Conservation (phyloP, 139 green algal species). For the Tetradesmus lagerheimii region DNA sequence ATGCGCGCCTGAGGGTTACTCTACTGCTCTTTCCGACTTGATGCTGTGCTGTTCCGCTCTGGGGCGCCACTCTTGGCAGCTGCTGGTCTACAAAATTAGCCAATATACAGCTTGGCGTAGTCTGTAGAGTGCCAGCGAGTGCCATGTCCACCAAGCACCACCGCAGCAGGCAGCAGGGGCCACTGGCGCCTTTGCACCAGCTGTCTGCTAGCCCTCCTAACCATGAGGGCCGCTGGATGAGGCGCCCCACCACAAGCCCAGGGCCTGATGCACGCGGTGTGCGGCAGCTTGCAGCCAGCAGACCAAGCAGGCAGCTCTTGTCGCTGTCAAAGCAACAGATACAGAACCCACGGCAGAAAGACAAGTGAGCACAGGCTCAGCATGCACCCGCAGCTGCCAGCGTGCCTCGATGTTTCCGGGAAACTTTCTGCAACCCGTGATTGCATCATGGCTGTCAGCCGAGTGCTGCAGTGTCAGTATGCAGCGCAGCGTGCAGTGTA, state of each 20-base stretch:
- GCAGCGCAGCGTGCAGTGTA: too few relatives aligned
- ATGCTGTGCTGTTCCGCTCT: not conserved
- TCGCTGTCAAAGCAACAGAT: not conserved
- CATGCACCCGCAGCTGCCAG: not conserved
- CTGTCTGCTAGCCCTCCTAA: not conserved
- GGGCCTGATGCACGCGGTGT: conserved; percentile 7
- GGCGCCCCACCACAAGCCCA: conserved; percentile 2
- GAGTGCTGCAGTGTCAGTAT: too few relatives aligned
- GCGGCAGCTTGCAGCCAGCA: not conserved
- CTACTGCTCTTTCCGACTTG: not conserved
- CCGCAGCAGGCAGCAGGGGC: not conserved
- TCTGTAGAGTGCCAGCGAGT: not conserved
- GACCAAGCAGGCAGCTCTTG: conserved; percentile 8
- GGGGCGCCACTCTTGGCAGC: not conserved
- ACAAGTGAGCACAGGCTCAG: conserved; percentile 6
- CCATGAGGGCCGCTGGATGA: not conserved
- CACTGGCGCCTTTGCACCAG: conserved; percentile 26
- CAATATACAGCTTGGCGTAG: not conserved
- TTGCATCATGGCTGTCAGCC: too few relatives aligned
- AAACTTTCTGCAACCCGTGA: too few relatives aligned
- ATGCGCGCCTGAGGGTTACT: not conserved
- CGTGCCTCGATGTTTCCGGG: too few relatives aligned
- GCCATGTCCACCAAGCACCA: conserved; percentile 37
- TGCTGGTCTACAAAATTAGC: not conserved
- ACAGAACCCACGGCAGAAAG: conserved; percentile 35